A percentile compares a stretch with the other conserved stretches of the same genome.
Evolutionary conservation across 495 filamentous ascomycete genomes (phyloP).

Genomic region (Talaromyces stipitatus): DNA sequence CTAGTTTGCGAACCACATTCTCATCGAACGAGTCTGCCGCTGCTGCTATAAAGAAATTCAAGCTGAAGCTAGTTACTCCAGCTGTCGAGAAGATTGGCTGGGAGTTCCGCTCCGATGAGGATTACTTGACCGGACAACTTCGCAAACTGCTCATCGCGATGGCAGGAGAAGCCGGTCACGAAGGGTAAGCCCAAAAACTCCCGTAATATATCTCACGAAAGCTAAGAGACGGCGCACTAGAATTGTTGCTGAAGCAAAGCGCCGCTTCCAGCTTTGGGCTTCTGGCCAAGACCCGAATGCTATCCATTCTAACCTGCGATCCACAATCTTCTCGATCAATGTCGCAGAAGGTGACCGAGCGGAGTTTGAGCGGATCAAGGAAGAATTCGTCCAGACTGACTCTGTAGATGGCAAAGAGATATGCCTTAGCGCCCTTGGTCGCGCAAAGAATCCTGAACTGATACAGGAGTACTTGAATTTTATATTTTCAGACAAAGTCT

Average conservation of each 20-base stretch:
- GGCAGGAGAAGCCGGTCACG: conserved; percentile 66
- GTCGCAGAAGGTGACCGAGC: conserved; percentile 57
- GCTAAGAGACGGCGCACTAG: conserved; percentile 30
- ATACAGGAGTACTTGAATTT: conserved; percentile 66
- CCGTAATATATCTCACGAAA: background rate
- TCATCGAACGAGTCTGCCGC: conserved; percentile 48
- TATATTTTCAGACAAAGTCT: conserved; percentile 68
- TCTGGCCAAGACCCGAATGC: conserved; percentile 56
- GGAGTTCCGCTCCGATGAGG: conserved; percentile 67
- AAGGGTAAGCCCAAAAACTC: conserved; percentile 41
- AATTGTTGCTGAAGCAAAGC: conserved; percentile 59
- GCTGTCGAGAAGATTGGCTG: conserved; percentile 77
- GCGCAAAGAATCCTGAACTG: conserved; percentile 59
- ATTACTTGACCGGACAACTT: conserved; percentile 72
- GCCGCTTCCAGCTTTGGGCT: conserved; percentile 67
- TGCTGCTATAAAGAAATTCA: conserved; percentile 65
- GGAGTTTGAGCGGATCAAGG: conserved; percentile 67
- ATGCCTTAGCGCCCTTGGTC: conserved; percentile 66
- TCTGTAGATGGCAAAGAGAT: conserved; percentile 88
- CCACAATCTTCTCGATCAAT: conserved; percentile 71
- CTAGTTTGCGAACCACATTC: conserved; percentile 57
- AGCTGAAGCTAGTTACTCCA: conserved; percentile 58
- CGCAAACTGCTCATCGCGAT: conserved; percentile 70
- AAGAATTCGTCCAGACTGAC: conserved; percentile 72
- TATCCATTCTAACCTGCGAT: conserved; percentile 72